These are phyloP conservation scores for Ilyonectria robusta DNA, from an alignment of 2,329 filamentous ascomycete species.

Conservation along the genomic window DNA sequence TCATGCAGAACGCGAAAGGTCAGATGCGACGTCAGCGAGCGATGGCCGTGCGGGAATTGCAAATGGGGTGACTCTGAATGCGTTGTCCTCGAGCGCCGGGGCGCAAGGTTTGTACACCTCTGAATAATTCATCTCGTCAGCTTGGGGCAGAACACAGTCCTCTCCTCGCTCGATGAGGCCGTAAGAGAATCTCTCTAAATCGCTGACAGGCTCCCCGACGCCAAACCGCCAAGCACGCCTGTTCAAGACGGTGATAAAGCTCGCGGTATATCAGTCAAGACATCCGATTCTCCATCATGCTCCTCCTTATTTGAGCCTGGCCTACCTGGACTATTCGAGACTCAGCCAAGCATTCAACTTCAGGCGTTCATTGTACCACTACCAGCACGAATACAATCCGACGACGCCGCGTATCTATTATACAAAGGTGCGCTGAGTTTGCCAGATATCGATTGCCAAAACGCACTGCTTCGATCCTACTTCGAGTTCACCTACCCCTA, in stretches of 20 bases:
- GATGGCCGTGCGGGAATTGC: slow-evolving; percentile 88
- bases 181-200: too few species aligned
- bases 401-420: slow-evolving; percentile 85
- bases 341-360: slow-evolving; percentile 46
- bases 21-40: slow-evolving; percentile 91
- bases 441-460: slow-evolving; percentile 77
- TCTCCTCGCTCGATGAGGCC: too few species aligned
- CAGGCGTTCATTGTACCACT: slow-evolving; percentile 82
- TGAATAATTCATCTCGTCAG: not conserved
- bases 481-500: slow-evolving; percentile 92
- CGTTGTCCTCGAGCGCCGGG: slow-evolving; percentile 3
- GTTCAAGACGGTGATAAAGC: too few species aligned
- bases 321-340: too few species aligned
- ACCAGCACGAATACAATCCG: slow-evolving; percentile 78
- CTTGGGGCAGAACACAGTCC: not conserved
- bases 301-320: too few species aligned
- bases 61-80: slow-evolving; percentile 79
- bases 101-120: not conserved
- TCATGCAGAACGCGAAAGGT: slow-evolving; percentile 90
- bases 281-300: too few species aligned
- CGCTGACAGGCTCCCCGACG: too few species aligned
- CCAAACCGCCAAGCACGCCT: too few species aligned
- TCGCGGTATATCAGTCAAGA: too few species aligned
- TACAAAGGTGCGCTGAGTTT: slow-evolving; percentile 86
- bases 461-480: slow-evolving; percentile 85